phyloP scores from a whole-genome alignment of 1,284 basidiomycete species.

The Sphagnurus paluster region DNA sequence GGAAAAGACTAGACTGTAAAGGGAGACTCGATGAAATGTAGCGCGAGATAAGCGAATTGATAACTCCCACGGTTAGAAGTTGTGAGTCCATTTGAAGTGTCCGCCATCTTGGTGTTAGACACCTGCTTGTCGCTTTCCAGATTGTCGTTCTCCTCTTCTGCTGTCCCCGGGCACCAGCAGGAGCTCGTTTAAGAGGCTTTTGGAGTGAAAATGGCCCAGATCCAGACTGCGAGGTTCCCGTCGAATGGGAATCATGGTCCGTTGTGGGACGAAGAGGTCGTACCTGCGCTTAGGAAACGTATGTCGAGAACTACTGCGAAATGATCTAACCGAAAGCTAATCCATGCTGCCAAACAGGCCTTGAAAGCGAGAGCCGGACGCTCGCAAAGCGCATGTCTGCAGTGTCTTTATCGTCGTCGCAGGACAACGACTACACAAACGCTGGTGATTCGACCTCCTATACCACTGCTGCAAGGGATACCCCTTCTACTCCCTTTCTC shows the following conservation, averaged over 20 bases:
- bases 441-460: slow-evolving; percentile 18
- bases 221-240: slow-evolving; percentile 51
- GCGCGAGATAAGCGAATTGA: no score
- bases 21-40: no score
- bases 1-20: no score
- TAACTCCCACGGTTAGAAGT: no score
- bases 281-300: slow-evolving; percentile 72
- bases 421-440: slow-evolving; percentile 25
- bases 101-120: no score
- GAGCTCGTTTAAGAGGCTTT: no score
- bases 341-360: slow-evolving; percentile 41
- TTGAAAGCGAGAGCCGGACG: slow-evolving; percentile 71
- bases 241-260: slow-evolving; percentile 44
- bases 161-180: no score
- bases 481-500: slow-evolving; percentile 15
- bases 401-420: slow-evolving; percentile 58
- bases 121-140: no score
- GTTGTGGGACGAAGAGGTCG: slow-evolving; percentile 71
- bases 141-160: no score
- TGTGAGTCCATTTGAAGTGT: no score
- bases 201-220: slow-evolving; percentile 40
- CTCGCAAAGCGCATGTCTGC: slow-evolving; percentile 73
- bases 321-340: slow-evolving; percentile 18
- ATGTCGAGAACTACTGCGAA: slow-evolving; percentile 24
- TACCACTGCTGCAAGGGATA: slow-evolving; percentile 14